Base-by-base conservation (phyloP, 805 yeast genomes). In the Zygosaccharomyces bisporus region DNA sequence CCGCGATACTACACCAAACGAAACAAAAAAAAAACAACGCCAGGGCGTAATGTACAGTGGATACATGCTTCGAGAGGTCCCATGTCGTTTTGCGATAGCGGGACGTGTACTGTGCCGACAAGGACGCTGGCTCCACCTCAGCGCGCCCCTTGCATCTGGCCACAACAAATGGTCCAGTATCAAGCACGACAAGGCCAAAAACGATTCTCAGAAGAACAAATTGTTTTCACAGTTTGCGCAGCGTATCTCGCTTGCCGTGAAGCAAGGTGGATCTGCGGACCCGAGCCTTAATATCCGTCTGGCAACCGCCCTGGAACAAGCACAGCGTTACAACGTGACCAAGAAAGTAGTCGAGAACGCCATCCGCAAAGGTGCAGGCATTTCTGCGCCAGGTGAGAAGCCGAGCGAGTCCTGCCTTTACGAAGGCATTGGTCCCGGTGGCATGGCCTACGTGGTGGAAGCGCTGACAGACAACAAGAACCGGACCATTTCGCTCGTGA, bases 81-180 rank as follows among this genome's bases (percentile, higher is more conserved):
- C n/a, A 21, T 32, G 4, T 29, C 30, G 1, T 6, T 16, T 4
- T 24, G 18, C 6, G 23, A 13, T 10, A n/a, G 6, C n/a, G 17
- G 33, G 6, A 13, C 31, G 13, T n/a, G 14, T 27, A 6, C 13
- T 13, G 16, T 27, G 31, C 16, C 16, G 33, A 20, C 12, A 9
- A 3, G 32, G 14, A 14, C 32, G 33, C 14, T 37, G 27, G 18
- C 20, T 37, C 4, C 40, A 37, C 40, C 5, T 14, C 7, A 12
- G 31, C 10, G 33, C 14, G 32, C 14, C 14, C n/a, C 19, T 36
- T 1, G 41, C 44, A 3, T 68, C 71, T 4, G 99, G 99, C 1
- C 99, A 91, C 64, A 83, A 87, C 29, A 91, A 90, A 66, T 91
- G 99, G 99, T 86, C 95, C 34, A 87, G 86, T 38, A 91, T 93